These are phyloP conservation scores for Neurospora intermedia DNA, from an alignment of 495 filamentous ascomycete species.

Conservation along the genomic window DNA sequence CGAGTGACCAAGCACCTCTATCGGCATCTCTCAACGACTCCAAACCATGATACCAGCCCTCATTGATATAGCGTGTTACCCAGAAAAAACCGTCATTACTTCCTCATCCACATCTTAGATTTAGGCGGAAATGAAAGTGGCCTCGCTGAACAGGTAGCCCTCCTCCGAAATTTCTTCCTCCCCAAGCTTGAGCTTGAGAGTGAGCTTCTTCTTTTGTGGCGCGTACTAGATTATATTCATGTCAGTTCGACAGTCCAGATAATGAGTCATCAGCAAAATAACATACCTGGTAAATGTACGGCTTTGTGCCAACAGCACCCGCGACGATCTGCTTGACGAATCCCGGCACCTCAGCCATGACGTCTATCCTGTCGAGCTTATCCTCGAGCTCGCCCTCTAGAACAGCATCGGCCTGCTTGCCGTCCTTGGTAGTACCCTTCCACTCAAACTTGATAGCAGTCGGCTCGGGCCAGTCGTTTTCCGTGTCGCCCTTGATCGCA, in stretches of 20 bases:
- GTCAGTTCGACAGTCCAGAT: not conserved
- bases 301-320: constrained; percentile 77
- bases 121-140: constrained; percentile 73
- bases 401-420: constrained; percentile 54
- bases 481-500: constrained; percentile 53
- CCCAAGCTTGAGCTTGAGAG: constrained; percentile 73
- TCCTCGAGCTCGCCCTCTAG: constrained; percentile 60
- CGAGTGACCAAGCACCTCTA: constrained; percentile 1
- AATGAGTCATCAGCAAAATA: not conserved
- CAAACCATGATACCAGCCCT: not conserved
- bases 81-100: not conserved
- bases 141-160: constrained; percentile 70
- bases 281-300: constrained; percentile 90
- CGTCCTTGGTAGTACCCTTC: constrained; percentile 69
- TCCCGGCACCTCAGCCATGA: constrained; percentile 91
- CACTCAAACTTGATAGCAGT: constrained; percentile 63
- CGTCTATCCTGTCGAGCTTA: constrained; percentile 75
- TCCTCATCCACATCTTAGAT: not conserved
- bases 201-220: constrained; percentile 43
- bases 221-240: constrained; percentile 41
- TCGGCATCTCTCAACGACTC: constrained; percentile 9
- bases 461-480: constrained; percentile 86
- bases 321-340: constrained; percentile 92
- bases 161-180: constrained; percentile 66
- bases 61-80: not conserved